These are phyloP conservation scores for Phoma herbarum DNA, from an alignment of 2,329 filamentous ascomycete genomes.

Conservation along the genomic window DNA sequence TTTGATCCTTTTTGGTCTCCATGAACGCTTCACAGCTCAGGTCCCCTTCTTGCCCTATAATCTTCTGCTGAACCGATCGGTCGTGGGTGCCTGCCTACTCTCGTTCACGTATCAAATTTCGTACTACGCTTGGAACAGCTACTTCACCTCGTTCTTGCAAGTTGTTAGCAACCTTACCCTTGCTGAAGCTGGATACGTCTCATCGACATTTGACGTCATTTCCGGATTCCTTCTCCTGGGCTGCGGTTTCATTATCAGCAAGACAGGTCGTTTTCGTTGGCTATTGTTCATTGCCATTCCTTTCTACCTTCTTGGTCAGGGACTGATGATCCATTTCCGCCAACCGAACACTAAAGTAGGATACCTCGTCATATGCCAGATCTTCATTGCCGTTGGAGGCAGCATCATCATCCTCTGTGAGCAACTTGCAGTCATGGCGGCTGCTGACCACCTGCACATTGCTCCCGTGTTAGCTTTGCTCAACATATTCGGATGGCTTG, in stretches of 20 bases:
- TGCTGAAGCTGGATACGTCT: slow-evolving; percentile 44
- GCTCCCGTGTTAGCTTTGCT: slow-evolving; percentile 54
- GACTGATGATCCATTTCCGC: slow-evolving; percentile 59
- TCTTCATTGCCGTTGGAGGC: slow-evolving; percentile 38
- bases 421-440: slow-evolving; percentile 45
- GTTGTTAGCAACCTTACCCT: slow-evolving; percentile 46
- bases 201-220: slow-evolving; percentile 46
- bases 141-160: slow-evolving; percentile 51
- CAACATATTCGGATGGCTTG: slow-evolving; percentile 68
- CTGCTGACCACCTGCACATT: slow-evolving; percentile 54
- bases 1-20: slow-evolving; percentile 59
- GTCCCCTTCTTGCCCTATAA: slow-evolving; percentile 64
- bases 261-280: slow-evolving; percentile 29
- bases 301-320: slow-evolving; percentile 69
- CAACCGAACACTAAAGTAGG: slow-evolving; percentile 49
- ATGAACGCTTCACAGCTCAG: slow-evolving; percentile 60
- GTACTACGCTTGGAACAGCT: slow-evolving; percentile 51
- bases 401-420: slow-evolving; percentile 37
- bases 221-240: slow-evolving; percentile 32
- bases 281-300: slow-evolving; percentile 61
- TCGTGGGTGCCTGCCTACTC: slow-evolving; percentile 68
- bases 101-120: slow-evolving; percentile 62
- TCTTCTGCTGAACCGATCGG: slow-evolving; percentile 67
- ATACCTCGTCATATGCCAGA: slow-evolving; percentile 28
- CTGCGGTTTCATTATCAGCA: slow-evolving; percentile 32